Evolutionary conservation across 148 eudicot genomes (phyloP), one percentile per base, ranked within the genome.

Genomic region (Silene latifolia): DNA sequence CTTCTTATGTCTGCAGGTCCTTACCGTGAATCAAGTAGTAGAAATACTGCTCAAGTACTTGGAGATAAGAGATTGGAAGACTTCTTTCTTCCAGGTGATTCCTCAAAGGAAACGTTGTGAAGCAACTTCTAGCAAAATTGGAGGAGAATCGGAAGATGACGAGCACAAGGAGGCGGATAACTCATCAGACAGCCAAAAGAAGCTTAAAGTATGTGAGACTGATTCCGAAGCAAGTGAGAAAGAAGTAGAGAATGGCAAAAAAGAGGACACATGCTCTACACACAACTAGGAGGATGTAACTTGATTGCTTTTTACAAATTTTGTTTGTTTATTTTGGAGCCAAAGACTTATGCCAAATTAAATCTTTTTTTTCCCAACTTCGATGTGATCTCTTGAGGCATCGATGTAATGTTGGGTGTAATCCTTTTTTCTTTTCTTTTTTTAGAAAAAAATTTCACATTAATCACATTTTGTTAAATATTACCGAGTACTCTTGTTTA

Each of bases 21-120:
- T 95, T 21, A 95, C 98, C 0, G 98, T 95, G 70, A 95, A 95
- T 80, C 97, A 95, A 86, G 98, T 95, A 72, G 74, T 90, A 75
- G 98, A 95, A 87, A 95, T 95, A 80, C 80, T 95, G 70, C 92
- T 95, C 69, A 89, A 88, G 87, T 95, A 82, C 85, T 74, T 92
- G 85, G 98, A 92, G 79, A 84, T 93, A 15, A 89, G 79, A 83
- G 98, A 95, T 76, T 95, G 98, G 98, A 95, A 86, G 84, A 64
- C 82, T 63, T 81, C 98, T 71, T 95, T 92, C 82, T 95, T 92
- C 82, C 73, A 87, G 59, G 97, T 91, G 60, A 87, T 95, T 69
- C 98, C 98, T 79, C 97, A 81, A 54, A 87, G 97, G 81, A 95
- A 95, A 89, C 85, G 90, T 79, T 71, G 81, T 70, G 92, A 84